Evolutionary conservation across 2,329 filamentous ascomycete genomes (phyloP), one percentile per base, ranked within the genome.

Genomic region (Aphanocladium album): DNA sequence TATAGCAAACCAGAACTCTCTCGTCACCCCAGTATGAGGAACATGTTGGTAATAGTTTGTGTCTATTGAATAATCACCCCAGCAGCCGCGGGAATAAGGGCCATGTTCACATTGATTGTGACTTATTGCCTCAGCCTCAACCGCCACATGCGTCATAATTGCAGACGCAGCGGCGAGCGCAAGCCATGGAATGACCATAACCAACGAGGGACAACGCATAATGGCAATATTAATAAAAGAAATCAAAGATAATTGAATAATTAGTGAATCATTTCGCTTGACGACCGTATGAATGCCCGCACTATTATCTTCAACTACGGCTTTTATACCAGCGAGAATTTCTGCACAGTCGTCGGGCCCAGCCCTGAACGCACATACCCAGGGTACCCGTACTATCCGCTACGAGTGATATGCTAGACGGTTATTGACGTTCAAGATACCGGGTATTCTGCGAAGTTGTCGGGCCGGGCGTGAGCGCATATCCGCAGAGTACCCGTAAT

Each of bases 11-110:
- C 75, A 79, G 68, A 79, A 81, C 60, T 84, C 82, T 14, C 76
- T 71, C 14, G 76, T 80, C 0, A 80, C 78, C 1, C 80, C 79
- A 2, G 81, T 83, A 54, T 80, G 71, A 3, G 78, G 76, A 7
- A 67, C 69, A 1, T 71, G 68, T 0, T 69, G 67, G 35, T 70
- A 73, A 66, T 77, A 82, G 66, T 83, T 76, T 2, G 79, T 81
- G 45, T 76, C 70, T 50, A 82, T 73, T 49, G 76, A 77, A 63
- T 78, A 79, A 49, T 81, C 72, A 23, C 80, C 80, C 81, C 80
- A 80, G 16, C 45, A 47, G 7, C 45, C 45, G 2, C 45, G 45
- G 16, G 45, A 27, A 16, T 47, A 5, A 14, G 45, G 45, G 8
- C 45, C 45, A 17, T 47, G 21, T 47, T 47, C 14, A 19, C 45